Evolutionary conservation across 306 rosid genomes (phyloP).

Genomic region (Quercus dentata): DNA sequence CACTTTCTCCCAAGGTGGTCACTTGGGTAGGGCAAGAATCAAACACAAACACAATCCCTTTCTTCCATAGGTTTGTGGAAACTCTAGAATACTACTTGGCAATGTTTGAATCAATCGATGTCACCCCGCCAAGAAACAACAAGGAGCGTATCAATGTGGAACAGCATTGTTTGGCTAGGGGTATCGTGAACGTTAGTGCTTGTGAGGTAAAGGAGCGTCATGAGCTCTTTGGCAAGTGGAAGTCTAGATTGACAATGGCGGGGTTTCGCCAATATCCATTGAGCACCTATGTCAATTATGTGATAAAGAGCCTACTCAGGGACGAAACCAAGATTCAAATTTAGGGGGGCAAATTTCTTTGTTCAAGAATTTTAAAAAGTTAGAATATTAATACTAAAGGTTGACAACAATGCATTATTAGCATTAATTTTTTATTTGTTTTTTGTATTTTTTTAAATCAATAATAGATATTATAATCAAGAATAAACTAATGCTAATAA

Average conservation of each 20-base stretch:
- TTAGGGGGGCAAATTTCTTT: too few relatives aligned
- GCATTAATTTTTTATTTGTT: too few relatives aligned
- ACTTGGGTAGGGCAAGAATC: slow-evolving; percentile 94
- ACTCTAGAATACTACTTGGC: slow-evolving; percentile 81
- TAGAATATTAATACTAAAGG: too few relatives aligned
- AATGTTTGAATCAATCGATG: slow-evolving; percentile 88
- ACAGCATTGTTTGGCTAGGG: slow-evolving; percentile 86
- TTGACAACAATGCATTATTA: too few relatives aligned
- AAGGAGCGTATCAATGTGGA: slow-evolving; percentile 82
- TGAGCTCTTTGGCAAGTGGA: slow-evolving; percentile 94
- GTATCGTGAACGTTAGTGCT: slow-evolving; percentile 75
- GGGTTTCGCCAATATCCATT: slow-evolving; percentile 76
- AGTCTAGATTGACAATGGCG: slow-evolving; percentile 88
- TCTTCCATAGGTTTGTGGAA: slow-evolving; percentile 73
- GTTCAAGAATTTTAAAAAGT: too few relatives aligned
- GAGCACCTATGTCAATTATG: slow-evolving; percentile 82
- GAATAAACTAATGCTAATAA: too few relatives aligned
- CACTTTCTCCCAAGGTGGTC: slow-evolving; percentile 71
- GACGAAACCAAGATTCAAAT: too few relatives aligned
- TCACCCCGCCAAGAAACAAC: slow-evolving; percentile 55
- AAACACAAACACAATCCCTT: slow-evolving; percentile 90
- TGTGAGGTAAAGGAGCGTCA: slow-evolving; percentile 92
- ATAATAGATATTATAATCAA: too few relatives aligned
- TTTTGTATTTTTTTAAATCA: too few relatives aligned
- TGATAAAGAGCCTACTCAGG: slow-evolving; percentile 37